Conservation (phyloP, 2,329 filamentous ascomycete species). For the Celoporthe dispersa region DNA sequence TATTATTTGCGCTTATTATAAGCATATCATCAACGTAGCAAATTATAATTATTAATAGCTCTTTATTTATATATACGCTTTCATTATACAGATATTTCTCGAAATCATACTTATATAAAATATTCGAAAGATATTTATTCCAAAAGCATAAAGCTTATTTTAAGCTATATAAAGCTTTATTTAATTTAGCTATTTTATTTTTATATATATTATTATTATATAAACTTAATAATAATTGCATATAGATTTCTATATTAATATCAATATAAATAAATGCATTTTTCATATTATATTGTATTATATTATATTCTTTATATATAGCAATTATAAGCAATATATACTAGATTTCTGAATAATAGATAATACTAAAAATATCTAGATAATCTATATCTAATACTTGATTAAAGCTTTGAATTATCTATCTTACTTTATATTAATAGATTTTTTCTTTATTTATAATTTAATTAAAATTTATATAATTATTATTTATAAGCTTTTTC, state of each 20-base stretch:
- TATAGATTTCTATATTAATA: constrained; percentile 29
- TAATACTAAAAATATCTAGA: constrained; percentile 25
- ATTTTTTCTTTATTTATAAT: constrained; percentile 23
- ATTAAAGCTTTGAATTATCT: constrained; percentile 11
- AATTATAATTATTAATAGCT: not conserved
- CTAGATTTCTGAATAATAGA: constrained; percentile 17
- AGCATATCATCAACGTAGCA: constrained; percentile 12
- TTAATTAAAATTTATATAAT: not conserved
- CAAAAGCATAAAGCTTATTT: not conserved
- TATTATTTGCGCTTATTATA: constrained; percentile 15
- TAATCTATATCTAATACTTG: constrained; percentile 21
- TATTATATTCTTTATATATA: constrained; percentile 10
- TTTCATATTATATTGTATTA: constrained; percentile 24
- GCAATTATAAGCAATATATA: constrained; percentile 23
- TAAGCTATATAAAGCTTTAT: constrained; percentile 8
- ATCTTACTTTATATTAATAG: constrained; percentile 17
- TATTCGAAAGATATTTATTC: constrained; percentile 13
- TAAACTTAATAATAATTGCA: constrained; percentile 12
- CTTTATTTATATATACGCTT: too few relatives aligned
- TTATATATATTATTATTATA: constrained; percentile 15
- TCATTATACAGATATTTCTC: too few relatives aligned
- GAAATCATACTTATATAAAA: too few relatives aligned
- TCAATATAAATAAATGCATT: constrained; percentile 25
- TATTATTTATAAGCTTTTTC: constrained; percentile 7
- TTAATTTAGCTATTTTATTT: constrained; percentile 3